Base-by-base conservation (phyloP, 2,329 filamentous ascomycete species). In the Aplosporella prunicola region DNA sequence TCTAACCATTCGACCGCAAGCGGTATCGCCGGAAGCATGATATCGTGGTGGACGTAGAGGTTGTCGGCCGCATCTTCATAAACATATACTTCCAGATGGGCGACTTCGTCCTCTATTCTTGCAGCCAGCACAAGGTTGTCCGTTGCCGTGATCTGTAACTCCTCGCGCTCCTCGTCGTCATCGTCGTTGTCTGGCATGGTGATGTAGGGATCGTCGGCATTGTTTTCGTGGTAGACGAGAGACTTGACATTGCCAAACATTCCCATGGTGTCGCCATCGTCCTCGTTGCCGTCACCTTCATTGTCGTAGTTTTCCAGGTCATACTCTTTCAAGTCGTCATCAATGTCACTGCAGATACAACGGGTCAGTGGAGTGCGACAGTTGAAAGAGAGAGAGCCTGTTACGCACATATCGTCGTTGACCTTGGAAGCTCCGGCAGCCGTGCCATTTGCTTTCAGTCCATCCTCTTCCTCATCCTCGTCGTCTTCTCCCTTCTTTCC, bases 1-100 rank as follows among this genome's bases (percentile, higher is more conserved):
- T 95, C 85, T 29, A 98, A 66, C 91, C 91, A 98, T 66, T 98
- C 91, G 26, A 96, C 74, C 53, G 86, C 91, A 5, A 98, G 76
- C 9, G 91, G 91, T 55, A 98, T 94, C 16, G 89, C 89, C 20
- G 91, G 91, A 39, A 98, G 74, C 89, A 98, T 96, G 51, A 98
- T 93, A 62, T 98, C 91, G 72, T 98, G 91, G 66, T 98, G 91
- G 16, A 98, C 89, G 60, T 98, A 98, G 43, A 98, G 79, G 58
- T 98, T 98, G 63, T 96, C 91, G 29, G 80, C 83, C 44, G 78
- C 78, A 51, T 96, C 91, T 61, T 98, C 91, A 63, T 96, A 98
- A 18, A 98, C 87, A 55, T 96, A 95, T 14, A 96, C 82, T 60
- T 98, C 91, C 17, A 98, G 71, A 61, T 96, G 89, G 13, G 91